Percentiles rank a stretch among this genome's conserved stretches.
phyloP scores from a whole-genome alignment of 208 protist species.

The Plasmodiophora brassicae region DNA sequence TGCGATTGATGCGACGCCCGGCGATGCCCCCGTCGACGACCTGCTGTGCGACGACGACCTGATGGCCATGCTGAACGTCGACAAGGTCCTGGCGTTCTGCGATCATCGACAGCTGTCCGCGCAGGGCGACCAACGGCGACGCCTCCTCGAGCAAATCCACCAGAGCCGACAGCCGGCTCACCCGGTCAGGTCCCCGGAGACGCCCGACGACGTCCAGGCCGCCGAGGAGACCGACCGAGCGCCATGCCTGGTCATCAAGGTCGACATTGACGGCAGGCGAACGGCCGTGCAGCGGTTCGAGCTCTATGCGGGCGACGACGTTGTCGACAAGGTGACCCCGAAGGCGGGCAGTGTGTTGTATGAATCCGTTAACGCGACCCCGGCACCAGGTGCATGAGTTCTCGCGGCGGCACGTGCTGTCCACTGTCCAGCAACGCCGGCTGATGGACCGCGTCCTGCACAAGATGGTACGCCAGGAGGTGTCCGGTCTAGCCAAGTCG shows the following conservation, averaged over 20 bases:
- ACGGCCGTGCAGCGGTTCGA: background rate
- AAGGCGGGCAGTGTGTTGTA: no score
- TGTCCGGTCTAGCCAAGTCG: no score
- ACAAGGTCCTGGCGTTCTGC: slow-evolving; percentile 24
- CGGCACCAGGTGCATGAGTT: background rate
- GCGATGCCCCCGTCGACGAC: background rate
- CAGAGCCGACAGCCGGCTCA: background rate
- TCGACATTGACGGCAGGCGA: background rate
- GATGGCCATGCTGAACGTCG: slow-evolving; percentile 24
- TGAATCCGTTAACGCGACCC: no score
- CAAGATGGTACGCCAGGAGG: background rate
- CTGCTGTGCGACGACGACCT: slow-evolving; percentile 16
- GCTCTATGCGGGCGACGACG: background rate
- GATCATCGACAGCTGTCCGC: background rate
- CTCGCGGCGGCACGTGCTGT: background rate
- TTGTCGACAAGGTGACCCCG: background rate
- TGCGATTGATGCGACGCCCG: background rate
- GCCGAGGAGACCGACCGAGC: background rate
- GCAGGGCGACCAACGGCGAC: background rate
- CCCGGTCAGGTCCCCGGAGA: background rate
- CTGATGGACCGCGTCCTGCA: background rate
- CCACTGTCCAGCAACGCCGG: background rate
- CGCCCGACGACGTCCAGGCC: background rate
- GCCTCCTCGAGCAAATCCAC: background rate
- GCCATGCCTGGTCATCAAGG: background rate